These are phyloP conservation scores for Letharia columbiana DNA, from an alignment of 495 filamentous ascomycete species.

Conservation along the genomic window DNA sequence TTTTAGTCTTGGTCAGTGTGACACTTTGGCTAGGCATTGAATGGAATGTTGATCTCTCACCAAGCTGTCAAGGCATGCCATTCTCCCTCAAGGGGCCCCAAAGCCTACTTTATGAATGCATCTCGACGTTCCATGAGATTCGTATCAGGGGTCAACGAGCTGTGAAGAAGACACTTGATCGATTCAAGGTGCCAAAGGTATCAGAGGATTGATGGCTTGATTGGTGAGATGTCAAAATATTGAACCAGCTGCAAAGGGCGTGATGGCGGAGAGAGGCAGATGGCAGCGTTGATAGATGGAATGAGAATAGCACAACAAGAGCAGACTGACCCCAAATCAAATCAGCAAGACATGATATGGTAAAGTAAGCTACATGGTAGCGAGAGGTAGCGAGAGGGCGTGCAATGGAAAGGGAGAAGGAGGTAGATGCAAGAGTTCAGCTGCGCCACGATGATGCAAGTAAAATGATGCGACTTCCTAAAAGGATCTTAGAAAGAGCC, in stretches of 20 bases:
- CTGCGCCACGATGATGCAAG: constrained; percentile 18
- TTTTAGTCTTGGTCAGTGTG: constrained; percentile 14
- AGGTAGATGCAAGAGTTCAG: constrained; percentile 1
- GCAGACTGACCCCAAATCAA: too few species aligned
- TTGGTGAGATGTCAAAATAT: constrained; percentile 2
- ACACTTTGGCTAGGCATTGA: constrained; percentile 9
- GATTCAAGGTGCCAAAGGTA: neutral
- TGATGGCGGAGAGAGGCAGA: neutral
- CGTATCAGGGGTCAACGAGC: neutral
- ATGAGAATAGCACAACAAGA: neutral
- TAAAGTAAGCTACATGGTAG: neutral
- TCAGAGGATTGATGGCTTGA: neutral
- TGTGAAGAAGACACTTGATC: neutral
- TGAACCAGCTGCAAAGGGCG: neutral
- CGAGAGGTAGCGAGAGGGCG: neutral
- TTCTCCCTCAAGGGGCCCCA: neutral
- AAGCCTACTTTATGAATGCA: constrained; percentile 9
- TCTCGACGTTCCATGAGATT: neutral
- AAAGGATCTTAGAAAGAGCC: too few species aligned
- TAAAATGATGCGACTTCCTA: neutral
- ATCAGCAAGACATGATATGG: too few species aligned
- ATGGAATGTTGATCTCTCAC: neutral
- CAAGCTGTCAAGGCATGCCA: neutral
- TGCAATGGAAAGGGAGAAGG: constrained; percentile 12
- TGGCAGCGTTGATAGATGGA: constrained; percentile 3